Conservation (phyloP, 345 rosid genomes). For the Garcia nutans region DNA sequence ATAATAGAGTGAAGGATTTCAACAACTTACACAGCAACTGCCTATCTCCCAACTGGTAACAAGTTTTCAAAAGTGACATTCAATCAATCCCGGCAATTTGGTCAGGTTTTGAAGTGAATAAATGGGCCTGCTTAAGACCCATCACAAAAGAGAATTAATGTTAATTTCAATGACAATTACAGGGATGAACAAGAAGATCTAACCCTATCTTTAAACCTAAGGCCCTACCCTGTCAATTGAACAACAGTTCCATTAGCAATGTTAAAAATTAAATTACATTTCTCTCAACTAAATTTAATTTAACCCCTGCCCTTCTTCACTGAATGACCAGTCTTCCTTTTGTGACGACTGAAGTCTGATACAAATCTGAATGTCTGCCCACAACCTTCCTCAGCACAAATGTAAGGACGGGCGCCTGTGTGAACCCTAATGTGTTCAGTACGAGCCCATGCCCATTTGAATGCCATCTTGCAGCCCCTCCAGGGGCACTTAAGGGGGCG, state of each 20-base stretch:
- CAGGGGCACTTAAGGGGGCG: conserved; percentile 99
- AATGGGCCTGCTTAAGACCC: conserved; percentile 26
- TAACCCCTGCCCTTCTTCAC: conserved; percentile 44
- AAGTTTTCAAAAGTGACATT: neutral
- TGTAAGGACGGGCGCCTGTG: conserved; percentile 93
- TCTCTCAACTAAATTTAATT: neutral
- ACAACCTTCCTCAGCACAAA: conserved; percentile 76
- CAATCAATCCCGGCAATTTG: conserved; percentile 14
- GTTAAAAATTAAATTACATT: conserved; percentile 22
- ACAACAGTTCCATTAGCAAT: conserved; percentile 41
- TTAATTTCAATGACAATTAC: conserved; percentile 33
- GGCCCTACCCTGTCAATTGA: conserved; percentile 30
- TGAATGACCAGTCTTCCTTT: conserved; percentile 90
- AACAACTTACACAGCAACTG: too few relatives aligned
- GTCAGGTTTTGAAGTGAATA: conserved; percentile 15
- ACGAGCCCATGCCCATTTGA: conserved; percentile 99
- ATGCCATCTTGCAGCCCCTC: conserved; percentile 97
- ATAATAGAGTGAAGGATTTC: too few relatives aligned
- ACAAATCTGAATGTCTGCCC: conserved; percentile 94
- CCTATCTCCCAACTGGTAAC: neutral
- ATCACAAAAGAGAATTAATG: conserved; percentile 11
- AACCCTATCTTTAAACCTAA: conserved; percentile 22
- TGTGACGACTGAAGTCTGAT: conserved; percentile 94
- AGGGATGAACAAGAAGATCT: conserved; percentile 18
- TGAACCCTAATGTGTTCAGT: conserved; percentile 96